Evolutionary conservation across 2,329 filamentous ascomycete species (phyloP), one percentile per base, ranked within the genome.

Genomic region (Fusarium piperis): DNA sequence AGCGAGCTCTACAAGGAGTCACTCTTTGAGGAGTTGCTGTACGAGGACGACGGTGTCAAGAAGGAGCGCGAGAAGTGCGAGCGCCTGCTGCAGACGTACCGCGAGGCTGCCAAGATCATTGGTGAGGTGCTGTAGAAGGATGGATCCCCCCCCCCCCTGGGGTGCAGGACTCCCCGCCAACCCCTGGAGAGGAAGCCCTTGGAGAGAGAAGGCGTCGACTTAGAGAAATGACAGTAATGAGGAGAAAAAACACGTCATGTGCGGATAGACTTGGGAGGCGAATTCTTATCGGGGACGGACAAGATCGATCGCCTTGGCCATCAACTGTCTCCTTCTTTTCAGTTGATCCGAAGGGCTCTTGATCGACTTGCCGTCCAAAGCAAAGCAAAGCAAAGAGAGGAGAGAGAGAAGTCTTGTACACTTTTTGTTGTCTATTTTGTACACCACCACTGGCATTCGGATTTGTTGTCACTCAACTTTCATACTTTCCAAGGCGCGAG

Each of bases 11-110:
- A 99, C 87, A 95, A 94, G 83, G 96, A 98, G 81, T 84, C 90
- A 35, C 85, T 97, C 35, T 98, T 98, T 77, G 91, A 94, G 75
- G 95, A 99, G 80, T 88, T 99, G 61, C 86, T 99, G 39, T 98
- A 99, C 82, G 96, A 99, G 82, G 96, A 99, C 79, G 96, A 99
- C 79, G 94, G 91, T 23, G 95, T 99, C 80, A 98, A 98, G 88
- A 95, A 94, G 79, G 95, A 98, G 84, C 91, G 95, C 70, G 95
- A 98, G 85, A 99, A 99, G 88, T 99, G 96, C 83, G 96, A 99
- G 87, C 96, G 94, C 81, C 87, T 99, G 73, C 89, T 98, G 70
- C 91, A 93, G 80, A 99, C 96, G 20, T 99, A 99, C 85, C 94
- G 94, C 78, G 96, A 99, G 85, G 96, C 96, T 20, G 94, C 95